phyloP scores from a whole-genome alignment of 768 basidiomycete genomes.

The Boletus pseudopeckii region DNA sequence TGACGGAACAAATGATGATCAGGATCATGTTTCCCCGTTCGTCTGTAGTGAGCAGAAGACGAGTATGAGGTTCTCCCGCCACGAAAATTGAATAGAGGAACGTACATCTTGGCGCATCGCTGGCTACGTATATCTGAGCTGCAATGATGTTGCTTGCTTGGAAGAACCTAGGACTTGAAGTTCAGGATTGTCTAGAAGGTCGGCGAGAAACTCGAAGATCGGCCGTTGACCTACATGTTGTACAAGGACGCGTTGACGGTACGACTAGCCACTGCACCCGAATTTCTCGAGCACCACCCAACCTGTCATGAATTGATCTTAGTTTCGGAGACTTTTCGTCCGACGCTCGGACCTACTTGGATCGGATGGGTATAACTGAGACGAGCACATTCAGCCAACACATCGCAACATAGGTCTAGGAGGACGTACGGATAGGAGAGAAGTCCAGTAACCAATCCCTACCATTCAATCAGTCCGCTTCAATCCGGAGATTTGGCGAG shows the following conservation, averaged over 20 bases:
- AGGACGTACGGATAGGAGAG: constrained; percentile 43
- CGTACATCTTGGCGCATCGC: constrained; percentile 56
- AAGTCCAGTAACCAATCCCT: constrained; percentile 44
- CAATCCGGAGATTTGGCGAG: background rate
- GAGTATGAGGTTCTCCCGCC: background rate
- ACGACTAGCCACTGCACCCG: constrained; percentile 56
- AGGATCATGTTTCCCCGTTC: constrained; percentile 55
- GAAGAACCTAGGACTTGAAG: constrained; percentile 31
- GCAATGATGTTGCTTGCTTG: constrained; percentile 44
- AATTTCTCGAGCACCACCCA: constrained; percentile 58
- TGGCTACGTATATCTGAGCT: constrained; percentile 53
- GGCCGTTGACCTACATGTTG: constrained; percentile 46
- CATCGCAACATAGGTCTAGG: background rate
- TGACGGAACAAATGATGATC: constrained; percentile 50
- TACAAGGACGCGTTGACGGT: constrained; percentile 60
- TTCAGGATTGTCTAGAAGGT: background rate
- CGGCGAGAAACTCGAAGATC: background rate
- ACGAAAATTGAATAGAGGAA: background rate
- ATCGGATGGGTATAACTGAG: constrained; percentile 47
- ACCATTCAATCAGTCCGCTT: background rate
- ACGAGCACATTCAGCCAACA: background rate
- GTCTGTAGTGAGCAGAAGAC: constrained; percentile 31
- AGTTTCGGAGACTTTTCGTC: background rate
- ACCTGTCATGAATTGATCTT: constrained; percentile 27
- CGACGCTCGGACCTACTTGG: constrained; percentile 28